Evolutionary conservation across 805 yeast genomes (phyloP).

Genomic region (Starmerella khaoyaiensis): DNA sequence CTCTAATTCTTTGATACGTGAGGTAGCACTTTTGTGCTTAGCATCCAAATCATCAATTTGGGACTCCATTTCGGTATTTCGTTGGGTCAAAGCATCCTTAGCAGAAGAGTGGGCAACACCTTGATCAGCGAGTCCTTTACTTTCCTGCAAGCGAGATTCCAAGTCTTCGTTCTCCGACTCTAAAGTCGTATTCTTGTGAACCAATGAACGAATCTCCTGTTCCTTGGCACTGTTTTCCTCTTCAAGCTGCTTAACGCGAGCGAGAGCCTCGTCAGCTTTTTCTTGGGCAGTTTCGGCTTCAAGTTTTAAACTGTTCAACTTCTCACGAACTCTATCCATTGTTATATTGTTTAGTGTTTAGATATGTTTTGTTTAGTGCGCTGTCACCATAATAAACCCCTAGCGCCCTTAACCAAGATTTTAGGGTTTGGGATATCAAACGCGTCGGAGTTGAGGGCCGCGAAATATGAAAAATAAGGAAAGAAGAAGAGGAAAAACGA

Average conservation of each 20-base stretch:
- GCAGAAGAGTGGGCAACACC: slow-evolving; percentile 76
- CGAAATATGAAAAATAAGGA: too few species aligned
- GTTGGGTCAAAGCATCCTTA: slow-evolving; percentile 83
- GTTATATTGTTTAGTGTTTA: too few species aligned
- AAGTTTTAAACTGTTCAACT: slow-evolving; percentile 48
- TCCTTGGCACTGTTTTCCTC: slow-evolving; percentile 88
- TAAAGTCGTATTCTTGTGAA: slow-evolving; percentile 79
- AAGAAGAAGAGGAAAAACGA: too few species aligned
- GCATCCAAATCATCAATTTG: slow-evolving; percentile 83
- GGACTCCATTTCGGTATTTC: slow-evolving; percentile 76
- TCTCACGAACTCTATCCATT: slow-evolving; percentile 25
- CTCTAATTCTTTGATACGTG: slow-evolving; percentile 88
- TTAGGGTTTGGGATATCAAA: too few species aligned
- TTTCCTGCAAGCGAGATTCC: slow-evolving; percentile 59
- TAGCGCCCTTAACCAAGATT: too few species aligned
- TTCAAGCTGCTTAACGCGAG: slow-evolving; percentile 75
- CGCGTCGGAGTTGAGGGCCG: too few species aligned
- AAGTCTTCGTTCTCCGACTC: slow-evolving; percentile 68
- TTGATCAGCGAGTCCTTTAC: slow-evolving; percentile 80
- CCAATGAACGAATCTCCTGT: slow-evolving; percentile 83
- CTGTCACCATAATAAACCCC: too few species aligned
- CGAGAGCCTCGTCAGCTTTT: slow-evolving; percentile 76
- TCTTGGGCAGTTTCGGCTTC: slow-evolving; percentile 98
- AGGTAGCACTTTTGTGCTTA: slow-evolving; percentile 84
- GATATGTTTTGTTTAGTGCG: too few species aligned